Base-by-base conservation (phyloP, 2,329 filamentous ascomycete genomes). In the Cercospora zeina region DNA sequence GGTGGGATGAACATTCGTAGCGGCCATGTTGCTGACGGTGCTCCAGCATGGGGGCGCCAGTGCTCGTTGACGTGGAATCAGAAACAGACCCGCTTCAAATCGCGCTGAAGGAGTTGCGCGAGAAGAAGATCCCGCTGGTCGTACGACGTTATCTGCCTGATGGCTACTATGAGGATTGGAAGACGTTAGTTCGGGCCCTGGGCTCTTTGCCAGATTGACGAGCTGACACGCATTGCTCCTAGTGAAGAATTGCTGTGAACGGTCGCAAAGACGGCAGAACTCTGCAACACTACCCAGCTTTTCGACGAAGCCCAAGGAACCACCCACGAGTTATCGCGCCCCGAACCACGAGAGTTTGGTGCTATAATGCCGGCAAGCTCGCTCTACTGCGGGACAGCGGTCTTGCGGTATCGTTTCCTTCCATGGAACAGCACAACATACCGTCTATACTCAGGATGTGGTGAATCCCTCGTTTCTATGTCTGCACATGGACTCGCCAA, bases 161-260 rank as follows among this genome's bases (percentile, higher is more conserved):
- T 80, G 95, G 95, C 81, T 96, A 86, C 91, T 97, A 97, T 78
- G 95, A 99, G 83, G 95, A 99, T 77, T 99, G 95, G 95, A 96
- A 93, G 36, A 97, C 93, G 79, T 95, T 97, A 39, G 42, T 33
- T 34, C n/a, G 21, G 42, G 10, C 30, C 55, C 47, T n/a, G 2
- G 4, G n/a, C 9, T 31, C 6, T 39, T 51, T 21, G 0, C 47
- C 7, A 21, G 13, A 51, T 16, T 9, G 47, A 27, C 16, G 19
- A 10, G 19, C 39, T 45, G 39, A 45, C 39, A 21, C 19, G 39
- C 19, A 6, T 45, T 24, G 11, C 9, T 19, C 21, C 39, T 45
- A 45, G 39, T 45, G 39, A 45, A 16, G 39, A 45, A 21, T 14
- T 45, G 16, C 39, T 45, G 3, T 45, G 39, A 45, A 45, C 39